A percentile compares a stretch with the other conserved stretches of the same genome.
Conservation (phyloP, 83 land plant genomes). For the Larix sibirica region DNA sequence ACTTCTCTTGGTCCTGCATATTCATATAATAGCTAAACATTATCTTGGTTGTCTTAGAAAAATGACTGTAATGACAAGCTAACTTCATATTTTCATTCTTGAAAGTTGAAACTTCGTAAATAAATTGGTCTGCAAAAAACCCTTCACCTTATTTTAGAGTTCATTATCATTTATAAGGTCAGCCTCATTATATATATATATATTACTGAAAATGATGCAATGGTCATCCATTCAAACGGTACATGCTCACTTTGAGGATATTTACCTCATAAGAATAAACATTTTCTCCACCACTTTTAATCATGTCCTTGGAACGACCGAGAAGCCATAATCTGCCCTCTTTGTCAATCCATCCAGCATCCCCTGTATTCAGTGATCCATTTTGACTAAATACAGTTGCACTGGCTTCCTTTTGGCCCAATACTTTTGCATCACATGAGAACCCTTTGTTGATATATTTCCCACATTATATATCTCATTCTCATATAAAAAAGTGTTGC, state of each 20-base stretch:
- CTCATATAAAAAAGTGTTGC: background rate
- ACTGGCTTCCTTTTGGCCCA: constrained; percentile 43
- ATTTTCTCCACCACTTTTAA: constrained; percentile 98
- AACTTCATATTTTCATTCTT: background rate
- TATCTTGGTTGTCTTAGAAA: background rate
- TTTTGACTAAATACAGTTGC: constrained; percentile 24
- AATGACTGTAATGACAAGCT: background rate
- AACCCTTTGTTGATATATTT: constrained; percentile 78
- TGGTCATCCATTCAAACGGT: background rate
- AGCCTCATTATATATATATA: background rate
- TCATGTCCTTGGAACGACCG: constrained; percentile 73
- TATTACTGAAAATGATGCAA: background rate
- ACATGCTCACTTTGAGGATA: background rate
- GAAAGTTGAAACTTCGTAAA: background rate
- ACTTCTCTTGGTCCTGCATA: no score
- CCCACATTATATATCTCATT: constrained; percentile 29
- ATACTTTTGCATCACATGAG: constrained; percentile 84
- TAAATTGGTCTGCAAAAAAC: background rate
- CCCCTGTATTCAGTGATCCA: constrained; percentile 92
- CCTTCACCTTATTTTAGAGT: background rate
- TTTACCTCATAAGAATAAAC: constrained; percentile 89
- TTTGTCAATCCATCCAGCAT: constrained; percentile 76
- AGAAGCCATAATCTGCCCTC: constrained; percentile 78
- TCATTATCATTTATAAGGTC: background rate
- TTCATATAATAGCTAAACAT: background rate